These are phyloP conservation scores for Hyparrhenia diplandra DNA, from an alignment of 176 grass and related monocot species.

Conservation along the genomic window DNA sequence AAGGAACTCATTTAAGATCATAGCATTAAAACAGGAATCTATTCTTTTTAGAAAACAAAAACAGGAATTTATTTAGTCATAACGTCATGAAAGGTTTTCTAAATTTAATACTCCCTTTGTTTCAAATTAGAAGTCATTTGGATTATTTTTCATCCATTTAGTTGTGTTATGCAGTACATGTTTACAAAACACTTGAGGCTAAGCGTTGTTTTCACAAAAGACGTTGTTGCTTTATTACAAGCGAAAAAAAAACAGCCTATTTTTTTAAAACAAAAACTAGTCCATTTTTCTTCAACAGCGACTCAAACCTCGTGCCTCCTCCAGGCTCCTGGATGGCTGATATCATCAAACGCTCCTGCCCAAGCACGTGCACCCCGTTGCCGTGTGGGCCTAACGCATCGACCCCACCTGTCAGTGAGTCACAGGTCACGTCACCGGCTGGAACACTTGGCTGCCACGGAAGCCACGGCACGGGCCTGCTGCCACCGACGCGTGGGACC, in stretches of 20 bases:
- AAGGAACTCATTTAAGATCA: not conserved
- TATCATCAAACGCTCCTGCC: not conserved
- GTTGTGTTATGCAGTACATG: too few species aligned
- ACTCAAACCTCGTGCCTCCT: not conserved
- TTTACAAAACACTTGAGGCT: not conserved
- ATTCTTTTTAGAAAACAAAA: too few species aligned
- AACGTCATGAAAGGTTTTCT: too few species aligned
- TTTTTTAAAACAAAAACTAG: too few species aligned
- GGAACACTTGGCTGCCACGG: constrained; percentile 15
- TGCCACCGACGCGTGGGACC: constrained; percentile 28
- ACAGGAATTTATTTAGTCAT: too few species aligned
- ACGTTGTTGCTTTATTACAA: not conserved
- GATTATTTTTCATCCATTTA: too few species aligned
- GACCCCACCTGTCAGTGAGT: not conserved
- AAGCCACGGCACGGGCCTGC: not conserved
- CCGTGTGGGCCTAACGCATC: not conserved
- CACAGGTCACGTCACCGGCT: not conserved
- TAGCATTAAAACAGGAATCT: not conserved
- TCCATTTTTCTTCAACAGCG: not conserved
- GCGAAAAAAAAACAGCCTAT: too few species aligned
- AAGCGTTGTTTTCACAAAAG: not conserved
- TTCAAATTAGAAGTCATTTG: too few species aligned
- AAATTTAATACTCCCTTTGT: too few species aligned
- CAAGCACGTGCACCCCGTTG: not conserved
- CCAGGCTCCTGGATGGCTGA: not conserved